Base-by-base conservation (phyloP, 495 filamentous ascomycete genomes). In the Trichoderma asperelloides region DNA sequence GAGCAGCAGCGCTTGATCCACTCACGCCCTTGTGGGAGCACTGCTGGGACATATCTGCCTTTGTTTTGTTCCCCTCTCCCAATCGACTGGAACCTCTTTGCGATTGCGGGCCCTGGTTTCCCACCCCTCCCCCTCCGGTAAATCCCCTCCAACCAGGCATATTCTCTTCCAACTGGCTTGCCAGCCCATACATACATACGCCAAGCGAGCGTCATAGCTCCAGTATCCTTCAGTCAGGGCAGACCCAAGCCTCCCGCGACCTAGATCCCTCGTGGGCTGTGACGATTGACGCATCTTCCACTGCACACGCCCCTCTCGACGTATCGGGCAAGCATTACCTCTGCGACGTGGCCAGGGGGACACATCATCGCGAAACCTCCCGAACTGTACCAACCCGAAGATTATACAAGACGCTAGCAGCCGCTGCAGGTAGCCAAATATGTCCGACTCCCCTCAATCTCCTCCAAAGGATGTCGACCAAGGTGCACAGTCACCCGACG, bases 401-500 rank as follows among this genome's bases (percentile, higher is more conserved):
- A 78, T 73, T 73, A 69, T 85, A 80, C 78, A 75, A 82, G 77
- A 83, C 80, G 80, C 78, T 77, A 79, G 78, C 76, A 81, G 71
- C 80, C 81, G 79, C 86, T 90, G 87, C 86, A 87, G 79, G 78
- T 84, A 83, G 80, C 84, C 84, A 84, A 84, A 86, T 88, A 97
- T 96, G 92, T 95, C 94, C 84, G 91, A 91, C 83, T 91, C 91
- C 86, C 91, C 91, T 80, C 90, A 90, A 84, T 91, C 91, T 86
- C 91, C 92, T 83, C 87, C 92, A 74, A 95, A 96, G 84, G 91
- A 96, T 77, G 88, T 91, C 81, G 94, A 96, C 85, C 88, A 88
- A 84, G 90, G 89, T 88, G 88, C 84, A 85, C 91, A 91, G 84
- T 96, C 94, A 82, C 88, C 89, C 83, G 92, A 96, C 81, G 92